Conservation (phyloP, 352 stramenopile genomes). For the Peronosclerospora sorghi region DNA sequence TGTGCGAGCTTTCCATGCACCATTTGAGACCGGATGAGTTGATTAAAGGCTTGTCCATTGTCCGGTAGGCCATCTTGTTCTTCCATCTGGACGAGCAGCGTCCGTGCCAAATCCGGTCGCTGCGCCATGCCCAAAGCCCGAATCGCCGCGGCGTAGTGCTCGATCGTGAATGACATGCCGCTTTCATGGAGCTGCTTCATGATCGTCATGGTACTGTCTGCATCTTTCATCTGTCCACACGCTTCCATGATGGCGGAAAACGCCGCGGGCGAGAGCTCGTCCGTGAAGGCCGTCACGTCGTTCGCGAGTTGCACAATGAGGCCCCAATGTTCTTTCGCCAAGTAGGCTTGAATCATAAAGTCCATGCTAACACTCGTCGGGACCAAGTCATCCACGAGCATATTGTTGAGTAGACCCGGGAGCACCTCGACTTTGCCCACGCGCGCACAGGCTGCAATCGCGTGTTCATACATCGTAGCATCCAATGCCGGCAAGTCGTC, state of each 20-base stretch:
- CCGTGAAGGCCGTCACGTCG: conserved; percentile 29
- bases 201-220: conserved; percentile 34
- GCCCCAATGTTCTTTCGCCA: conserved; percentile 55
- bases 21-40: conserved; percentile 72
- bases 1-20: conserved; percentile 50
- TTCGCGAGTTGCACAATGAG: conserved; percentile 42
- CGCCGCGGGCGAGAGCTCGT: conserved; percentile 50
- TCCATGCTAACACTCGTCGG: conserved; percentile 62
- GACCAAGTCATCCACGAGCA: conserved; percentile 53
- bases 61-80: conserved; percentile 31
- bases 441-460: conserved; percentile 66
- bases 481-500: conserved; percentile 40
- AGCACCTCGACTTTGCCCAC: conserved; percentile 76
- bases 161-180: conserved; percentile 16
- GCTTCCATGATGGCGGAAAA: conserved; percentile 67
- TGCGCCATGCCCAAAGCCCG: conserved; percentile 53
- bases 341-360: conserved; percentile 69
- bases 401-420: conserved; percentile 61
- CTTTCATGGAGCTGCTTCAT: conserved; percentile 28
- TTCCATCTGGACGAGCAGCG: conserved; percentile 60
- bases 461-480: conserved; percentile 64
- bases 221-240: conserved; percentile 49
- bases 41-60: conserved; percentile 42
- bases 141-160: conserved; percentile 48
- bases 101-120: conserved; percentile 37